phyloP scores from a whole-genome alignment of 2,329 filamentous ascomycete genomes.

The Fusarium continuum region DNA sequence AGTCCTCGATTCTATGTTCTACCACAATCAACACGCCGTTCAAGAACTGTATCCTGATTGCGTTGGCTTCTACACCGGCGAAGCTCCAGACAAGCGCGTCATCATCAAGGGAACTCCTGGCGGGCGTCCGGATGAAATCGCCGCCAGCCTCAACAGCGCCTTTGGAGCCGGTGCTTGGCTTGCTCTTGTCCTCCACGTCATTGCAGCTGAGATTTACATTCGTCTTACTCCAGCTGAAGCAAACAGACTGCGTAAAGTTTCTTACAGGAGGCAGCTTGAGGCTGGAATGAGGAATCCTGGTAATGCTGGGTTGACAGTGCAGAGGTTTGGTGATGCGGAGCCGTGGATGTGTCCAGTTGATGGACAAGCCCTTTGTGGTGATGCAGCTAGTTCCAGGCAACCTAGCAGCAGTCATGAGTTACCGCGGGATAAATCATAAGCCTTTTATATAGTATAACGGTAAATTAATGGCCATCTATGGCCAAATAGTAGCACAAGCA shows the following conservation, averaged over 20 bases:
- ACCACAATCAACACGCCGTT: slow-evolving; percentile 43
- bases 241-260: slow-evolving; percentile 63
- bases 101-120: slow-evolving; percentile 47
- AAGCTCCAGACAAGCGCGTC: slow-evolving; percentile 12
- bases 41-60: slow-evolving; percentile 57
- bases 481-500: background rate
- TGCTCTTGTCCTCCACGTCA: slow-evolving; percentile 59
- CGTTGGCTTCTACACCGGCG: slow-evolving; percentile 47
- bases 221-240: slow-evolving; percentile 62
- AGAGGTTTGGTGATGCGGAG: slow-evolving; percentile 31
- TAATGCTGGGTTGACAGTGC: slow-evolving; percentile 54
- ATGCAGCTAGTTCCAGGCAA: background rate
- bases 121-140: slow-evolving; percentile 45
- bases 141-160: slow-evolving; percentile 54
- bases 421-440: background rate
- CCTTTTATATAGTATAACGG: too few species aligned
- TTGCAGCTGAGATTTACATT: slow-evolving; percentile 60
- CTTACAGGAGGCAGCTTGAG: slow-evolving; percentile 64
- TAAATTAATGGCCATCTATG: too few species aligned
- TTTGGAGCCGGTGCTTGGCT: slow-evolving; percentile 66
- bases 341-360: slow-evolving; percentile 24
- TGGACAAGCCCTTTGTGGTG: background rate
- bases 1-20: slow-evolving; percentile 55
- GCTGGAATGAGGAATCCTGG: slow-evolving; percentile 61
- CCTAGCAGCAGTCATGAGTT: background rate